Evolutionary conservation across 805 yeast genomes (phyloP), one percentile per base, ranked within the genome.

Genomic region (Suhomyces vadensis): DNA sequence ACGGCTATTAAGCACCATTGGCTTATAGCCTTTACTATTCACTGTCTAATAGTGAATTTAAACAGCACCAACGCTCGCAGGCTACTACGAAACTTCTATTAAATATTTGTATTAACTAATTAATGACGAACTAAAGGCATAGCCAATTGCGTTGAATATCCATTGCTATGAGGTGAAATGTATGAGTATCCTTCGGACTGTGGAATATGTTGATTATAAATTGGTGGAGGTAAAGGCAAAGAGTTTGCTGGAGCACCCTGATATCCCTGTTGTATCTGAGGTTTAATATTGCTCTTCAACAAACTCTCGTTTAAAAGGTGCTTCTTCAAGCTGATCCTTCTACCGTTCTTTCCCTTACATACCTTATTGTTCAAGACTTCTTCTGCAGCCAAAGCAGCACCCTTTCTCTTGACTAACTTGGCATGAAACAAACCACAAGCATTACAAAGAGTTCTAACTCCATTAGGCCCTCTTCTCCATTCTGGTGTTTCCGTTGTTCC

Each of bases 401-500:
- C 65, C 39, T 60, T 60, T 17, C 61, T 48, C 47, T 59, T 60
- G 26, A 61, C 65, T 44, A 69, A 57, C 44, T 69, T 69, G 27
- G 75, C 74, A 47, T 69, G 75, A 50, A 64, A 69, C 37, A 69
- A 63, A 0, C 75, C 75, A 52, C 75, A 69, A 1, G 75, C 75
- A 47, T 69, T 69, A 47, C 75, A 69, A 35, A 69, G 57, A 0
- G 75, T 69, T n/a, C 74, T 54, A n/a, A 67, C 71, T 1, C 75
- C 75, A 36, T 68, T 67, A 8, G 75, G 75, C 3, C 75, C 75
- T 36, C 74, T 55, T 42, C 75, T 55, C 75, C 75, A 69, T 51
- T 69, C 75, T 5, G 74, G 75, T 1, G 75, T 69, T 45, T 71
- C 75, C 1, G 74, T 70, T 26, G 75, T 71, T 11, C 75, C 75